phyloP scores from a whole-genome alignment of 768 basidiomycete species.

The Pisolithus microcarpus region DNA sequence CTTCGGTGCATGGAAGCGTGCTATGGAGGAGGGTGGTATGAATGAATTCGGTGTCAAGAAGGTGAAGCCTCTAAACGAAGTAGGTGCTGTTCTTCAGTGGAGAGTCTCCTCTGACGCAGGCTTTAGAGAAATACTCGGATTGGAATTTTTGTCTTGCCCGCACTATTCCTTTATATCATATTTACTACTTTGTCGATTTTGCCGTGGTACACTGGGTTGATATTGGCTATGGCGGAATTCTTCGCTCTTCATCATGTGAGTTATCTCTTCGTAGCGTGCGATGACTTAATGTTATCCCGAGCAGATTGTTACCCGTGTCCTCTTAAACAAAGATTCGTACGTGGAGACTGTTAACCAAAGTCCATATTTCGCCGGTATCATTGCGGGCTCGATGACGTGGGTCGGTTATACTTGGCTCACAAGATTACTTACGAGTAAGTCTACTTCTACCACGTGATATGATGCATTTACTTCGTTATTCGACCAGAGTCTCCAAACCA shows the following conservation, averaged over 20 bases:
- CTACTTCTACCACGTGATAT: background rate
- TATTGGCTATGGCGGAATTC: slow-evolving; percentile 80
- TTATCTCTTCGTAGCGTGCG: slow-evolving; percentile 6
- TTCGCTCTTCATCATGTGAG: slow-evolving; percentile 91
- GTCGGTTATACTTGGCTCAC: slow-evolving; percentile 79
- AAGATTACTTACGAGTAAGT: slow-evolving; percentile 63
- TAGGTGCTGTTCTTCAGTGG: slow-evolving; percentile 25
- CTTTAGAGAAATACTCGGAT: slow-evolving; percentile 72
- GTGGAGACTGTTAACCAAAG: slow-evolving; percentile 80
- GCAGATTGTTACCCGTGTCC: slow-evolving; percentile 76
- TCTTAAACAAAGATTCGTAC: slow-evolving; percentile 75
- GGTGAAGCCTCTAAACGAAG: slow-evolving; percentile 65
- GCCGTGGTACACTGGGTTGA: slow-evolving; percentile 84
- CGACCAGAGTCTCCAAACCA: slow-evolving; percentile 67
- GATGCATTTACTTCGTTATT: background rate
- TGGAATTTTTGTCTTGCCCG: slow-evolving; percentile 71
- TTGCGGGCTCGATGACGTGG: slow-evolving; percentile 80
- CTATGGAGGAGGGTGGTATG: slow-evolving; percentile 81
- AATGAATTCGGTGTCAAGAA: slow-evolving; percentile 66
- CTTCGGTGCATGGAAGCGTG: slow-evolving; percentile 82
- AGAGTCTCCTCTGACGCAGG: slow-evolving; percentile 3
- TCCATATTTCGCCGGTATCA: slow-evolving; percentile 92
- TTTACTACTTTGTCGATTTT: slow-evolving; percentile 77
- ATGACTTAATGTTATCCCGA: slow-evolving; percentile 7
- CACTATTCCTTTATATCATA: slow-evolving; percentile 72